Evolutionary conservation across 257 asterid genomes (phyloP).

Genomic region (Solanum arcanum): DNA sequence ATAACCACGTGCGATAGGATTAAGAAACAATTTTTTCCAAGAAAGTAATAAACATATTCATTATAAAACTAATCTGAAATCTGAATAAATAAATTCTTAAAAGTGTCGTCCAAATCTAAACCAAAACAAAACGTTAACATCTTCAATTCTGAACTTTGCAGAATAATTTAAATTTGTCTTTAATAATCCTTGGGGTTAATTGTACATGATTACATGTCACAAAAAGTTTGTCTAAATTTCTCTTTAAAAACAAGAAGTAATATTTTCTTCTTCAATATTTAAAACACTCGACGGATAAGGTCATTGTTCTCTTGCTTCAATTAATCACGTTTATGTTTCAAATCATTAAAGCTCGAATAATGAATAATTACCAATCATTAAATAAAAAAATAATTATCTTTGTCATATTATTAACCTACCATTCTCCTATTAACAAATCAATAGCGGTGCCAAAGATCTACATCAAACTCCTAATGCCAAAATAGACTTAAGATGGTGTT

Average conservation of each 20-base stretch:
- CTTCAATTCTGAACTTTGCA: not conserved
- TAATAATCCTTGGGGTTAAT: not conserved
- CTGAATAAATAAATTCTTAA: no score
- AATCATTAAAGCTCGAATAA: not conserved
- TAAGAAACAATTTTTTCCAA: not conserved
- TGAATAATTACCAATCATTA: not conserved
- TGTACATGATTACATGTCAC: not conserved
- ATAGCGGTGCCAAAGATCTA: not conserved
- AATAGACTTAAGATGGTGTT: not conserved
- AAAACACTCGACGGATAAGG: not conserved
- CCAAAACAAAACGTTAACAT: not conserved
- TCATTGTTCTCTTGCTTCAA: not conserved
- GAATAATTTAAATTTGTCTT: not conserved
- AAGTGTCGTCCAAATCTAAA: no score
- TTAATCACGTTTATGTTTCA: not conserved
- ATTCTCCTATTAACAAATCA: not conserved
- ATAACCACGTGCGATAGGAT: not conserved
- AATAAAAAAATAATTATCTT: not conserved
- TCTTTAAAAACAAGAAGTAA: not conserved
- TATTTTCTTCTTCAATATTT: not conserved
- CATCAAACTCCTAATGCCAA: not conserved
- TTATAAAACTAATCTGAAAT: no score
- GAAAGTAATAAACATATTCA: no score
- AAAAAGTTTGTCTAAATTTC: not conserved
- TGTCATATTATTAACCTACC: no score